Conservation (phyloP, 2,329 filamentous ascomycete genomes). For the Hypomyces perniciosus region DNA sequence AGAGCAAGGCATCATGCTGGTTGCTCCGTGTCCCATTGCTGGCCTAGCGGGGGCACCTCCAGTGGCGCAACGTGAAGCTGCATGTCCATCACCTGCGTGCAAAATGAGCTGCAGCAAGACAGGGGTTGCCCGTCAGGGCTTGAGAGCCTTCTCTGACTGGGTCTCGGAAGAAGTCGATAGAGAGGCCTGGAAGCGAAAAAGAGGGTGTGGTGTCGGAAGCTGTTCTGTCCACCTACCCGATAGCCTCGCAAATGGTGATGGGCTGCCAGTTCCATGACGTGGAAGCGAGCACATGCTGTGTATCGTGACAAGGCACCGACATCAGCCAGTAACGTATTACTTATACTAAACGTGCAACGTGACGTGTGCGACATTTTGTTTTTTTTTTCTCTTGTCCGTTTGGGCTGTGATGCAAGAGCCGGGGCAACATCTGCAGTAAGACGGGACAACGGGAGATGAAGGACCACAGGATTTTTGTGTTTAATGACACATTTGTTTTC, state of each 20-base stretch:
- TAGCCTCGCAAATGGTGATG: background rate
- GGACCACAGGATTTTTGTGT: too few relatives aligned
- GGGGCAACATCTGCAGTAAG: conserved; percentile 8
- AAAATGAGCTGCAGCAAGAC: conserved; percentile 6
- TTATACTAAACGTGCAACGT: conserved; percentile 1
- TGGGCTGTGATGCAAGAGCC: conserved; percentile 10
- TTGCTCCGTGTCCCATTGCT: conserved; percentile 3
- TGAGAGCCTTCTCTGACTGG: background rate
- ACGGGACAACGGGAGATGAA: background rate
- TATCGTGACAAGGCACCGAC: too few relatives aligned
- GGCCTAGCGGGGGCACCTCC: conserved; percentile 4
- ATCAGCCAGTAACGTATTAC: too few relatives aligned
- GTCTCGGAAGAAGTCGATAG: background rate
- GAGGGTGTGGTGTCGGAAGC: background rate
- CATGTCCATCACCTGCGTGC: conserved; percentile 8
- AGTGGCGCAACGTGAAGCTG: conserved; percentile 1
- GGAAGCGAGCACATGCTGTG: too few relatives aligned
- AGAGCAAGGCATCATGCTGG: background rate
- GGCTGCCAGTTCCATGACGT: too few relatives aligned
- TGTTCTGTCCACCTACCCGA: background rate
- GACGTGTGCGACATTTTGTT: conserved; percentile 8
- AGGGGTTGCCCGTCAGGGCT: conserved; percentile 4
- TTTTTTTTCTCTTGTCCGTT: too few relatives aligned
- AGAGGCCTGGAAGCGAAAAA: background rate
- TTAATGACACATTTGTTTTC: too few relatives aligned